Evolutionary conservation across 225 moss, liverwort and hornwort genomes (phyloP).

Genomic region (Antitrichia curtipendula): DNA sequence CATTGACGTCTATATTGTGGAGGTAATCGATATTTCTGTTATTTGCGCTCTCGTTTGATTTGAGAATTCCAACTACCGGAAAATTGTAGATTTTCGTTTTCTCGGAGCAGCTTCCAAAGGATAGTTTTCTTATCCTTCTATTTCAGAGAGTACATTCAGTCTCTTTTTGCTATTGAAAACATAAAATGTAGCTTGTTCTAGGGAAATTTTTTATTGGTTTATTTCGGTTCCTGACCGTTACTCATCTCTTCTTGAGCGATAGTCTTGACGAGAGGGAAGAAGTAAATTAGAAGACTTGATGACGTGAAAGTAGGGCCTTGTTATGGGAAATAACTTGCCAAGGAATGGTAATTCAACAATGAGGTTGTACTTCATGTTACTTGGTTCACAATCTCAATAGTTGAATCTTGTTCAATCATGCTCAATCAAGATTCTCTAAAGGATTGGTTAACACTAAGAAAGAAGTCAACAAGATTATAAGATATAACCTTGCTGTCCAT

Average conservation of each 20-base stretch:
- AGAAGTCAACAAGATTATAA: neutral
- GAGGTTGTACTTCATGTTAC: neutral
- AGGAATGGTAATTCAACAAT: neutral
- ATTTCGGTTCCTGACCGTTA: neutral
- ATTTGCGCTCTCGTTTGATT: neutral
- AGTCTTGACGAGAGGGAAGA: neutral
- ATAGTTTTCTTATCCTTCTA: neutral
- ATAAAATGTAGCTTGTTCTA: neutral
- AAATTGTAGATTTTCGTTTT: neutral
- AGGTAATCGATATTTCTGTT: constrained; percentile 19
- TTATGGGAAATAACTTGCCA: neutral
- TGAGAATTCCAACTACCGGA: neutral
- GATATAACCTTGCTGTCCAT: neutral
- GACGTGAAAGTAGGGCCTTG: neutral
- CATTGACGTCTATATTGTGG: constrained; percentile 66
- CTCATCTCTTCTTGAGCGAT: neutral
- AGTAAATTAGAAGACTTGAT: neutral
- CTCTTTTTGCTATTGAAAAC: neutral
- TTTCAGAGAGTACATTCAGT: neutral
- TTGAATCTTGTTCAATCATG: neutral
- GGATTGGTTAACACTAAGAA: neutral
- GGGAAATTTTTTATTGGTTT: neutral
- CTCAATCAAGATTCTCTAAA: neutral
- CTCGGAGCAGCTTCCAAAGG: neutral
- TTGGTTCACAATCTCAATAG: neutral